Base-by-base conservation (phyloP, 2,329 filamentous ascomycete genomes). In the Microdochium nivale region DNA sequence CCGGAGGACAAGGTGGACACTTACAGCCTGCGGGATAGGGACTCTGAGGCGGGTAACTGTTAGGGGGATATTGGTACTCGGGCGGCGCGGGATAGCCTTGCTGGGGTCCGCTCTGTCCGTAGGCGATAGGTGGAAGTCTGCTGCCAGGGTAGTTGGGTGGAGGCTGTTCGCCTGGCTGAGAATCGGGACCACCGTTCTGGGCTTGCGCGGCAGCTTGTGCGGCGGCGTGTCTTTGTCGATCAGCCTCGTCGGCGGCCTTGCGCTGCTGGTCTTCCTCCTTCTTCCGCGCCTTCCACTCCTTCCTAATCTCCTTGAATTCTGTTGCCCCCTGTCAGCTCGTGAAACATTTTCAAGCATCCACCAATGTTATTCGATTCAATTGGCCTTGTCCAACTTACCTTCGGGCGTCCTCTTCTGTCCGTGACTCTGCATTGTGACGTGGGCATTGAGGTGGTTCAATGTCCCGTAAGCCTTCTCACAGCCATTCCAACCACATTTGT, bases 251-350 rank as follows among this genome's bases (percentile, higher is more conserved):
- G 10, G 91, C 89, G 13, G 87, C 87, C 76, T 96, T 96, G 64
- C 91, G 88, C 61, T 83, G 79, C 49, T 86, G 86, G 59, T 97
- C 92, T 62, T 97, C 92, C 68, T 97, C 94, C 88, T 99, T 99
- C 82, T 97, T 97, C 64, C 94, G 90, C 37, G 89, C 88, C 75
- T 97, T 99, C 94, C 94, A 99, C 66, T 97, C 92, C 67, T 97
- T 97, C 57, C 94, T 88, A 54, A 97, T 96, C 65, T 99, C 94
- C 68, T 99, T 99, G 75, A 99, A 97, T 70, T 97, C 94, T 97
- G 65, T 58, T 62, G 54, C 53, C 55, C 51, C 52, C 7, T 43
- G 16, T n/a, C 7, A 43, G 35, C 14, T n/a, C 16, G 16, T 16
- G 35, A 43, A 5, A 43, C 21, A 14, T 4, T n/a, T 43, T n/a